Base-by-base conservation (phyloP, 2,329 filamentous ascomycete genomes). In the Tolypocladium tropicale region DNA sequence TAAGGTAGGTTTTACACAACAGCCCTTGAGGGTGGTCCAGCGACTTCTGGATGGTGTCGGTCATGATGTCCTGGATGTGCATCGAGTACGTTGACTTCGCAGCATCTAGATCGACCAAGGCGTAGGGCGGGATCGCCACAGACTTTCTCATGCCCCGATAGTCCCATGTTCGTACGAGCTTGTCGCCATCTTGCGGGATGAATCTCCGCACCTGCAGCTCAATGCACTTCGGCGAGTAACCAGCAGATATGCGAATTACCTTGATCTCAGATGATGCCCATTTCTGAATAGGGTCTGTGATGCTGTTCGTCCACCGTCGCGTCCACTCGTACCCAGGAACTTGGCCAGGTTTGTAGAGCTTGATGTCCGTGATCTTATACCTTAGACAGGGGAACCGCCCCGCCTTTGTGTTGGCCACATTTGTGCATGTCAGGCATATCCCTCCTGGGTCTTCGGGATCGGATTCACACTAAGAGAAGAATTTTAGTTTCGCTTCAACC, bases 311-410 rank as follows among this genome's bases (percentile, higher is more conserved):
- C 82, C 81, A 85, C 43, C 82, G 74, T 25, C 72, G 73, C 2
- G 80, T 84, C 81, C 81, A 84, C 61, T 83, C 79, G 57, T 76
- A 76, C 1, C 80, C 80, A 52, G 79, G 76, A 28, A 83, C 80
- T 59, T 81, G 78, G 7, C 79, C 79, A 0, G 79, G 77, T 63
- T 84, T 84, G 66, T 79, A 83, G 10, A 84, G 71, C 53, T 73
- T 75, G 52, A 84, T 73, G 54, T 83, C 81, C 11, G 77, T 79
- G 58, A 85, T 79, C 63, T 83, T 84, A 65, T 80, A 80, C n/a
- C 82, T 76, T 54, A 83, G 70, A 61, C 82, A 85, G 10, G 79
- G 80, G 46, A 83, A 73, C 6, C 79, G 75, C 61, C 76, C 78
- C 2, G 80, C 70, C 58, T 76, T 80, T n/a, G 70, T 73, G 57